Conservation (phyloP, 768 basidiomycete genomes). For the Leccinum pellstonianum region DNA sequence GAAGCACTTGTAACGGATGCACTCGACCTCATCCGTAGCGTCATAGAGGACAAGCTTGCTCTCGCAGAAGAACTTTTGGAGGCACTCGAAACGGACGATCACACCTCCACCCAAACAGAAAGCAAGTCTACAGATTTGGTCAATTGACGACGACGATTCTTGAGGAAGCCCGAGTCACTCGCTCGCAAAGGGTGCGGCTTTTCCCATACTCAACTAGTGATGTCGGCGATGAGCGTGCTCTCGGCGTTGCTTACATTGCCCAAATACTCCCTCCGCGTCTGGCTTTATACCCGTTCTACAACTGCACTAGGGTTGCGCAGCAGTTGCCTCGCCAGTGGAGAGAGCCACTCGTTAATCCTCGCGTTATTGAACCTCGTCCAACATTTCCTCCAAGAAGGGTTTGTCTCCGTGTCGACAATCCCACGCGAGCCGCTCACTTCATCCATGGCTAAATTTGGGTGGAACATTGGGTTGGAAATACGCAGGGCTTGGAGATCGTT, state of each 20-base stretch:
- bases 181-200: constrained; percentile 42
- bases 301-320: constrained; percentile 56
- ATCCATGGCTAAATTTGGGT: constrained; percentile 89
- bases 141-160: constrained; percentile 79
- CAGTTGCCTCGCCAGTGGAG: constrained; percentile 67
- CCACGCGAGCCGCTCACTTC: constrained; percentile 65
- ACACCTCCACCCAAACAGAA: constrained; percentile 42
- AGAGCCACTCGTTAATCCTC: constrained; percentile 66
- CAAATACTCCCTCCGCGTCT: constrained; percentile 76
- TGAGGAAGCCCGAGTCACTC: constrained; percentile 73
- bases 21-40: constrained; percentile 75
- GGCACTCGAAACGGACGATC: constrained; percentile 48
- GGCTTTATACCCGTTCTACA: too few relatives aligned
- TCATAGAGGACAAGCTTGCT: constrained; percentile 67
- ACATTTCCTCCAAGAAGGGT: constrained; percentile 72
- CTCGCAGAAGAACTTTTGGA: constrained; percentile 67
- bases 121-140: constrained; percentile 68
- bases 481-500: constrained; percentile 73
- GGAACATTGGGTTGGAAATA: constrained; percentile 88
- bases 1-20: constrained; percentile 67
- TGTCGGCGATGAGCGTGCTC: constrained; percentile 80
- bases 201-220: constrained; percentile 63
- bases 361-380: constrained; percentile 75
- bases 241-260: constrained; percentile 73
- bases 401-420: constrained; percentile 46